Conservation (phyloP, 257 asterid genomes). For the Jaltomata sinuosa region DNA sequence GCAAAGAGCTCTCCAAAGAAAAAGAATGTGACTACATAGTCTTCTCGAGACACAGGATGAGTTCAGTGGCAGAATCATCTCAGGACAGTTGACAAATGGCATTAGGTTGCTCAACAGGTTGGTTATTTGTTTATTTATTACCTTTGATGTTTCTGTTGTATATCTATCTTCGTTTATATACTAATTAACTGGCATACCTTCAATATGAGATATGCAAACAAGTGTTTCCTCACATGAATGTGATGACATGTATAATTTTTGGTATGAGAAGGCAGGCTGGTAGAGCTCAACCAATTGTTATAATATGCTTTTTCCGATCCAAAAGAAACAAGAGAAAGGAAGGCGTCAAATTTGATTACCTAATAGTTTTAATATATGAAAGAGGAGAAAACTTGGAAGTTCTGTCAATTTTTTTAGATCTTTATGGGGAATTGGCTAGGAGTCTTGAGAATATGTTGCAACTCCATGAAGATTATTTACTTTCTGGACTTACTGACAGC, state of each 20-base stretch:
- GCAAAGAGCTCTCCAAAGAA: constrained; percentile 12
- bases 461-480: not conserved
- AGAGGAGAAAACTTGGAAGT: not conserved
- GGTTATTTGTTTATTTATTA: constrained; percentile 3
- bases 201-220: not conserved
- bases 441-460: not conserved
- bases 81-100: constrained; percentile 42
- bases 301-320: not conserved
- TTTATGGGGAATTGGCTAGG: not conserved
- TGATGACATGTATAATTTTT: not conserved
- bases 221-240: not conserved
- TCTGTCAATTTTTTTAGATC: not conserved
- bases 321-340: not conserved
- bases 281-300: not conserved
- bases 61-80: constrained; percentile 31
- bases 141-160: not conserved
- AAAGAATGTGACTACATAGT: constrained; percentile 4
- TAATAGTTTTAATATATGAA: not conserved
- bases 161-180: not conserved
- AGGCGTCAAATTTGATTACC: not conserved
- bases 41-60: constrained; percentile 17
- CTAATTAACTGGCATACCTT: not conserved
- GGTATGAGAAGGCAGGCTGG: not conserved
- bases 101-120: constrained; percentile 69
- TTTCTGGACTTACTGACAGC: not conserved